These are phyloP conservation scores for Fennellomyces sp. DNA, from an alignment of 371 early-diverging fungal species.

Conservation along the genomic window DNA sequence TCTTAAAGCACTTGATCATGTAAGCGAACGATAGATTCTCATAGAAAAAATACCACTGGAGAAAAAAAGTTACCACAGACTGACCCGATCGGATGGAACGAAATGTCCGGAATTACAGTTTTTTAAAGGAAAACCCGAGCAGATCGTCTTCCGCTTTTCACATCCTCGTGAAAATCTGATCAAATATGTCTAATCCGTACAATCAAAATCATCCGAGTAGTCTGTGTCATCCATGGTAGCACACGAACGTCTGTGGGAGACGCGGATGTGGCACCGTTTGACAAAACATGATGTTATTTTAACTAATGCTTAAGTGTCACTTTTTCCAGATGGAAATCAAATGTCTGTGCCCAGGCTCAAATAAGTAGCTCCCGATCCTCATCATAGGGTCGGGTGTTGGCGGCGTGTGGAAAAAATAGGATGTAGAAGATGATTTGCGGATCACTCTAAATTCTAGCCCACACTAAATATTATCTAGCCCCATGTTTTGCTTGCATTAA, in stretches of 20 bases:
- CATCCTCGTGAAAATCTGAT: background rate
- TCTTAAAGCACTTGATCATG: too few species aligned
- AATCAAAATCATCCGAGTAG: background rate
- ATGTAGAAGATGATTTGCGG: background rate
- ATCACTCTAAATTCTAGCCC: too few species aligned
- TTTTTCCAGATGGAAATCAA: conserved; percentile 2
- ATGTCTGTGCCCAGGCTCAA: conserved; percentile 2
- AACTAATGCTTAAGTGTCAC: too few species aligned
- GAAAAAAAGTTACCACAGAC: too few species aligned
- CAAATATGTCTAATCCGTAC: background rate
- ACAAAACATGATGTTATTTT: background rate
- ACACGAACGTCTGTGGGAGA: background rate
- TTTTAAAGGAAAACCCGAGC: too few species aligned
- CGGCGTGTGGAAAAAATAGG: background rate
- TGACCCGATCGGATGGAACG: too few species aligned
- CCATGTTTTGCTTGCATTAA: background rate
- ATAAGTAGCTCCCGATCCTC: conserved; percentile 2
- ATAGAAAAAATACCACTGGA: too few species aligned
- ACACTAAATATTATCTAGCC: background rate
- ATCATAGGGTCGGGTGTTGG: background rate
- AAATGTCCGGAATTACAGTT: too few species aligned
- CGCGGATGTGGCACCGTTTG: background rate
- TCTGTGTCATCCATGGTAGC: background rate
- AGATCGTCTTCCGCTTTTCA: too few species aligned
- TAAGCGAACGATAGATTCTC: too few species aligned